Evolutionary conservation across 2,329 filamentous ascomycete species (phyloP).

Genomic region (Cordyceps tenuipes): DNA sequence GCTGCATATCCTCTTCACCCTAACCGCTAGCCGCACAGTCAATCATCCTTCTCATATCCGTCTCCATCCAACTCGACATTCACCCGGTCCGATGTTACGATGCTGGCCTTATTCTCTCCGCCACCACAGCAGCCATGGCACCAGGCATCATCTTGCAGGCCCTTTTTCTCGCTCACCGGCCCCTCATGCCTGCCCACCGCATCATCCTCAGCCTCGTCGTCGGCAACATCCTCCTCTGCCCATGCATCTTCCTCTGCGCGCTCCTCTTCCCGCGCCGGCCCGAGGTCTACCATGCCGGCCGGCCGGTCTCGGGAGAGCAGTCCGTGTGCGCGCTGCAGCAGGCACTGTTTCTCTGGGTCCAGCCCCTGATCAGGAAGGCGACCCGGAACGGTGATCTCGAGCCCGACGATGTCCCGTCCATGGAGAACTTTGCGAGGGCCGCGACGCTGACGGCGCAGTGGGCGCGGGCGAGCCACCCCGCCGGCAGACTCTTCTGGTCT

Average conservation of each 20-base stretch:
- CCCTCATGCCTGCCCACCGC: background rate
- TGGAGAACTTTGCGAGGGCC: background rate
- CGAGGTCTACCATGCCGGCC: background rate
- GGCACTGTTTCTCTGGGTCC: background rate
- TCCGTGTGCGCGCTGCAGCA: background rate
- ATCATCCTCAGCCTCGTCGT: slow-evolving; percentile 19
- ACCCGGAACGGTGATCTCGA: background rate
- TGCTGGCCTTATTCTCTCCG: slow-evolving; percentile 44
- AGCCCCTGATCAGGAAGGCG: background rate
- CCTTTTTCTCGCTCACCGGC: slow-evolving; percentile 16
- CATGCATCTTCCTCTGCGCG: slow-evolving; percentile 37
- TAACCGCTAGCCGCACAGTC: slow-evolving; percentile 25
- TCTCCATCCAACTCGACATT: slow-evolving; percentile 39
- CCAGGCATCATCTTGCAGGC: slow-evolving; percentile 40
- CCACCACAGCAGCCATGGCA: slow-evolving; percentile 34
- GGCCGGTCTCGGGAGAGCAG: background rate
- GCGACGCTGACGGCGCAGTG: background rate
- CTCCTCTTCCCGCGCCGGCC: slow-evolving; percentile 34
- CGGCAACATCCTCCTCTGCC: slow-evolving; percentile 34
- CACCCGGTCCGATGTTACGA: slow-evolving; percentile 42
- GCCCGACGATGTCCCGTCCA: background rate
- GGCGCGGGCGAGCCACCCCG: background rate
- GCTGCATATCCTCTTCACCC: background rate
- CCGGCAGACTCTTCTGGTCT: background rate
- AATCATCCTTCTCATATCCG: slow-evolving; percentile 43